phyloP scores from a whole-genome alignment of 108 stramenopile genomes.

The Skeletonema marinoi region DNA sequence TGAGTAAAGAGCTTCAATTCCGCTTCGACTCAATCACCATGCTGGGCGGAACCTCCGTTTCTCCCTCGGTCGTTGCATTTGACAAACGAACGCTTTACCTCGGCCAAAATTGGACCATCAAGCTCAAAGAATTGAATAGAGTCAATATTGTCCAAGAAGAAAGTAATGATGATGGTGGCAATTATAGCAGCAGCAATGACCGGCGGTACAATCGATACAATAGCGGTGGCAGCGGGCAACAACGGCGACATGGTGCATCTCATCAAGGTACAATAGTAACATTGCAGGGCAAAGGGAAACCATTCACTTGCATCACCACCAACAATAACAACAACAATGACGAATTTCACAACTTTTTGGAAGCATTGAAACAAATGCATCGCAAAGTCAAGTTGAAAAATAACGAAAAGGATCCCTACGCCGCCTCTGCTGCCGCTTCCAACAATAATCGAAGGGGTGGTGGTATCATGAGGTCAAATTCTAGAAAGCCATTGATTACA shows the following conservation, averaged over 20 bases:
- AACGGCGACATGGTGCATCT: not conserved
- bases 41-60: no score
- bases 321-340: not conserved
- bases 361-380: not conserved
- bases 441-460: not conserved
- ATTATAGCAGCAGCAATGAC: no score
- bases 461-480: not conserved
- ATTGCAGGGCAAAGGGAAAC: not conserved
- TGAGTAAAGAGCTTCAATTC: no score
- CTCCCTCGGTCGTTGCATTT: no score
- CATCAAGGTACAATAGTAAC: not conserved
- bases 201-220: not conserved
- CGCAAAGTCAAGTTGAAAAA: not conserved
- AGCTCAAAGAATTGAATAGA: no score
- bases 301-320: not conserved
- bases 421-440: not conserved
- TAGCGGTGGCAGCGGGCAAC: not conserved
- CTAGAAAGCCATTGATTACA: not conserved
- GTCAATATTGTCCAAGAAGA: no score
- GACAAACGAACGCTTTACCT: no score
- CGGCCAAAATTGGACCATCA: no score
- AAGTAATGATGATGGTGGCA: no score
- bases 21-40: no score
- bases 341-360: not conserved
- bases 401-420: conserved; percentile 4